phyloP scores from a whole-genome alignment of 495 filamentous ascomycete species.

The Neurospora cerealis region DNA sequence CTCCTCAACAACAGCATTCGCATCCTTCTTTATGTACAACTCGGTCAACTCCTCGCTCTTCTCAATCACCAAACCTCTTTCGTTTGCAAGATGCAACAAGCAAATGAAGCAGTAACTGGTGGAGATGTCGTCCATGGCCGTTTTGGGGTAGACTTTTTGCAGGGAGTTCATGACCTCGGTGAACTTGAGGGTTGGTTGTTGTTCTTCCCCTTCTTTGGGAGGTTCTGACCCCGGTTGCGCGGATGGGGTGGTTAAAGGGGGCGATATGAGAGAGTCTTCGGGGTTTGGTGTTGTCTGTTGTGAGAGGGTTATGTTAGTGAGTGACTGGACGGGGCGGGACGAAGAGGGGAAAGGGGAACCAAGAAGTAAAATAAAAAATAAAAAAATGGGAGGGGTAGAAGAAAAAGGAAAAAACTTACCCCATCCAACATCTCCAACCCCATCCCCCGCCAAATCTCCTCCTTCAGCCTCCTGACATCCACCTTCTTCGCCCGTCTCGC shows the following conservation, averaged over 20 bases:
- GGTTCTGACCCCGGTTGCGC: neutral
- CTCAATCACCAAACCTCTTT: slow-evolving; percentile 75
- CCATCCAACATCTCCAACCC: slow-evolving; percentile 43
- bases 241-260: slow-evolving; percentile 24
- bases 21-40: slow-evolving; percentile 47
- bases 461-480: slow-evolving; percentile 88
- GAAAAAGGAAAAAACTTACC: slow-evolving; percentile 21
- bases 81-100: slow-evolving; percentile 89
- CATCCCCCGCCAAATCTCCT: slow-evolving; percentile 91
- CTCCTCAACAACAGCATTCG: slow-evolving; percentile 40
- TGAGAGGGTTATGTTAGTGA: neutral
- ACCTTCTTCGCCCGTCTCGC: slow-evolving; percentile 97
- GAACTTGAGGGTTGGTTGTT: slow-evolving; percentile 51
- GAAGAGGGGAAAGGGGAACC: too few relatives aligned
- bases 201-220: neutral
- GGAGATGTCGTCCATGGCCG: slow-evolving; percentile 84
- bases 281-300: neutral
- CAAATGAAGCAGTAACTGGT: slow-evolving; percentile 98
- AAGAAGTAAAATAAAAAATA: neutral
- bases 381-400: slow-evolving; percentile 9
- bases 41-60: slow-evolving; percentile 48
- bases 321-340: neutral
- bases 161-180: slow-evolving; percentile 84
- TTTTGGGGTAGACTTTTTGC: slow-evolving; percentile 73
- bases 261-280: neutral